phyloP scores from a whole-genome alignment of 495 filamentous ascomycete genomes.

The Melanomma pulvis-pyrius region DNA sequence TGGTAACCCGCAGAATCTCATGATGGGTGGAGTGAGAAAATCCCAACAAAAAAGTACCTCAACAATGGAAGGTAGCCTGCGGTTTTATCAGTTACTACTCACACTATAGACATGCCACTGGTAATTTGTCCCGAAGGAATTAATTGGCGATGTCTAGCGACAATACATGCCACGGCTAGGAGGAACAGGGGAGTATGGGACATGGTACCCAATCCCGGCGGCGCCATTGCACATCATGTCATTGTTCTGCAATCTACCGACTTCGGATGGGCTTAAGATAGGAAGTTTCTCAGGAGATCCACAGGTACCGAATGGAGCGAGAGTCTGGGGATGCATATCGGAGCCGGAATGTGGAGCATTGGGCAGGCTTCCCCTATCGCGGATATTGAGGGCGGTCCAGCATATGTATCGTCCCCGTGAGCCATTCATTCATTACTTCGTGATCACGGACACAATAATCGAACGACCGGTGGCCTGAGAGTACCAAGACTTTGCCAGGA shows the following conservation, averaged over 20 bases:
- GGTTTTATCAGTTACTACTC: slow-evolving; percentile 23
- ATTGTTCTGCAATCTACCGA: slow-evolving; percentile 16
- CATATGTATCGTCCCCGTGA: not conserved
- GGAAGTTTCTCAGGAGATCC: slow-evolving; percentile 28
- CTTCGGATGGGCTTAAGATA: slow-evolving; percentile 1
- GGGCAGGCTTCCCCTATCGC: slow-evolving; percentile 8
- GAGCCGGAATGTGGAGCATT: not conserved
- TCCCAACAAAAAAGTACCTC: not conserved
- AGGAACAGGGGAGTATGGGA: slow-evolving; percentile 25
- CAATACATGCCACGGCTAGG: slow-evolving; percentile 21
- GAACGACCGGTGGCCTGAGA: not conserved
- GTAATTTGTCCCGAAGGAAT: slow-evolving; percentile 15
- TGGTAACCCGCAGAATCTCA: slow-evolving; percentile 13
- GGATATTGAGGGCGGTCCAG: slow-evolving; percentile 8
- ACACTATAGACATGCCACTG: slow-evolving; percentile 12
- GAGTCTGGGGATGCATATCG: not conserved
- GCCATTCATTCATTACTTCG: not conserved
- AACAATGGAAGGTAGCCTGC: slow-evolving; percentile 11
- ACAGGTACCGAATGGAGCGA: not conserved
- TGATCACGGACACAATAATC: not conserved
- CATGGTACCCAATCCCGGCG: slow-evolving; percentile 32
- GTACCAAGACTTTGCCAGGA: slow-evolving; percentile 16
- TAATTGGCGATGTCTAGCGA: slow-evolving; percentile 25
- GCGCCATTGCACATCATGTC: slow-evolving; percentile 23
- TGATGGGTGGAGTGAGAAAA: slow-evolving; percentile 6